Evolutionary conservation across 2,329 filamentous ascomycete species (phyloP).

Genomic region (Penicillium crustosum): DNA sequence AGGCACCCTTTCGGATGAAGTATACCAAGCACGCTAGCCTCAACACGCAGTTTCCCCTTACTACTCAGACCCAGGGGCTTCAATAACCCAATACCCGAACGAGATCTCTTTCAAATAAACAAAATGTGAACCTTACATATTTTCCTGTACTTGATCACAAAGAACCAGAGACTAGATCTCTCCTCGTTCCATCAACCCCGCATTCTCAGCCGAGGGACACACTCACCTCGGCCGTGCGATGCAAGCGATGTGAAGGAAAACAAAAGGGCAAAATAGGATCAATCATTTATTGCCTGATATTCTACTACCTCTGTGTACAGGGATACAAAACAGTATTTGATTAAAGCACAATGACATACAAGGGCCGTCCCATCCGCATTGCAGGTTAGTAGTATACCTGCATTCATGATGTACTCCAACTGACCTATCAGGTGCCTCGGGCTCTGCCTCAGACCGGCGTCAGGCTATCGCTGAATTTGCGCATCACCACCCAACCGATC

Average conservation of each 20-base stretch:
- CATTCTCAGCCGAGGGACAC: slow-evolving; percentile 8
- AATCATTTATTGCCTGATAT: too few relatives aligned
- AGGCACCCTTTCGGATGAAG: background rate
- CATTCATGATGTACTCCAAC: background rate
- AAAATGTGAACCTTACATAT: background rate
- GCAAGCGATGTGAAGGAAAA: background rate
- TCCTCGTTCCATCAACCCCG: background rate
- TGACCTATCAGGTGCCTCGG: slow-evolving; percentile 41
- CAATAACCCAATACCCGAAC: background rate
- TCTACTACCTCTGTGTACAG: background rate
- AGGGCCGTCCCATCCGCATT: slow-evolving; percentile 24
- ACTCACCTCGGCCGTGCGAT: slow-evolving; percentile 1
- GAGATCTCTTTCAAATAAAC: too few relatives aligned
- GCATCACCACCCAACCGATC: slow-evolving; percentile 39
- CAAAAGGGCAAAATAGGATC: background rate
- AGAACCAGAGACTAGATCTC: background rate
- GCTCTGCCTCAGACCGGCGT: slow-evolving; percentile 47
- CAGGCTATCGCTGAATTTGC: slow-evolving; percentile 48
- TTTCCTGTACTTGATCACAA: background rate
- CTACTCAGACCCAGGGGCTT: background rate
- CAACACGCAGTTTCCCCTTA: background rate
- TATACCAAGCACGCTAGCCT: background rate
- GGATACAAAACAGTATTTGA: background rate
- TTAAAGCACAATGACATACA: slow-evolving; percentile 17
- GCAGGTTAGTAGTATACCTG: slow-evolving; percentile 18